Base-by-base conservation (phyloP, 495 filamentous ascomycete species). In the Trichoderma virens region DNA sequence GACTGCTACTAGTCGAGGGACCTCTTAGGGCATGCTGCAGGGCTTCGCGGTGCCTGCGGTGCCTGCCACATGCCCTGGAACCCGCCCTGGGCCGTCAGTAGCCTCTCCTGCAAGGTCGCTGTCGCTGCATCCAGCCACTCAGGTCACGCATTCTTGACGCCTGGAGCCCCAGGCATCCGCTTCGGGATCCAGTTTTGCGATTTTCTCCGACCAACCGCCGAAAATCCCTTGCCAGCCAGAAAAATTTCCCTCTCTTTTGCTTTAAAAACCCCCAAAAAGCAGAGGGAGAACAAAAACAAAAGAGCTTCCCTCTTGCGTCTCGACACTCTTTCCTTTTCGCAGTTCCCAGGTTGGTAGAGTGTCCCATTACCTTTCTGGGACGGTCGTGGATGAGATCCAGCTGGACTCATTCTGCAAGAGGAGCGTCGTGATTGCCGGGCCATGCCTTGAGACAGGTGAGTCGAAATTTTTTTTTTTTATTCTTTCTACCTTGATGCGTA, bases 401-500 rank as follows among this genome's bases (percentile, higher is more conserved):
- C 51, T 56, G 51, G 51, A 56, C 51, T 30, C 51, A 9, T 56
- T n/a, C 23, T 56, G 25, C 51, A 56, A 45, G 27, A 30, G 51
- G 47, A 56, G 47, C 11, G 47, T 56, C 25, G 47, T 28, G 0
- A 27, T 56, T 56, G 11, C 47, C 23, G 23, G 51, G 51, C 51
- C 51, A 56, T 56, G 51, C 13, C 51, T 56, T 56, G 51, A 56
- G 51, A 11, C 11, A 31, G 20, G 51, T 56, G 20, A 56, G 51
- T 56, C 13, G 25, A 56, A 4, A 7, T 30, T 28, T 56, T 5
- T 30, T 28, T 56, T 16, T 3, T 56, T 8, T 28, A 0, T 56
- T 14, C 3, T 56, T 18, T 31, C 7, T 47, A 96, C 69, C 71
- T 94, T 1, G 80, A 82, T 5, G 66, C 81, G 18, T 87, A 93